Evolutionary conservation across 2,329 filamentous ascomycete genomes (phyloP), one percentile per base, ranked within the genome.

Genomic region (Sarocladium oryzae): DNA sequence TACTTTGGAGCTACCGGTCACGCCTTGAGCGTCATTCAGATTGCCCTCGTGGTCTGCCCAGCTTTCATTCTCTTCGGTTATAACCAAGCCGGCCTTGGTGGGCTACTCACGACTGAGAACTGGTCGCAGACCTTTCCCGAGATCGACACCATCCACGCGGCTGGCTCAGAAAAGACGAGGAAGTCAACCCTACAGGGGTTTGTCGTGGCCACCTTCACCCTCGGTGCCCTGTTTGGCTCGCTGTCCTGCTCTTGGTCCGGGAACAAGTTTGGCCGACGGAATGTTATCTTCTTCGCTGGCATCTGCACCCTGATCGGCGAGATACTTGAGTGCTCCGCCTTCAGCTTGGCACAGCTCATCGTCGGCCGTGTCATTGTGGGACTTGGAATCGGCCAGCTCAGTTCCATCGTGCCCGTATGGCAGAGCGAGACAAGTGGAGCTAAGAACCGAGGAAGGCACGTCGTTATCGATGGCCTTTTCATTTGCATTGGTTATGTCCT

Each of bases 81-180:
- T 59, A 85, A 88, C 66, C 82, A 85, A 65, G 81, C 84, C 59
- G 82, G 86, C 3, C 86, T 86, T 69, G 85, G 82, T 33, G 81
- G 81, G 52, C 77, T 90, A 50, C 72, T 90, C 52, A 85, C 83
- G 1, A 75, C 89, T 4, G 67, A 69, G 20, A 71, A 79, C 60
- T 79, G 80, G 53, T 79, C 81, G 51, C 70, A 69, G 16, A 69
- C 79, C 54, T 82, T 82, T 57, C 71, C 61, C 8, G 49, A 49
- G 38, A 57, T 81, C 20, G 56, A 62, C 6, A 80, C 73, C 57
- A 80, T 83, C 64, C 62, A 79, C 53, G 78, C 78, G 1, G 63
- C 23, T 15, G 50, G 58, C 1, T 49, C 58, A 0, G 60, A 70
- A 52, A 65, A 66, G 53, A 65, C 64, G 32, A 56, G 60, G 51